Base-by-base conservation (phyloP, 306 rosid genomes). In the Cotoneaster glaucophyllus region DNA sequence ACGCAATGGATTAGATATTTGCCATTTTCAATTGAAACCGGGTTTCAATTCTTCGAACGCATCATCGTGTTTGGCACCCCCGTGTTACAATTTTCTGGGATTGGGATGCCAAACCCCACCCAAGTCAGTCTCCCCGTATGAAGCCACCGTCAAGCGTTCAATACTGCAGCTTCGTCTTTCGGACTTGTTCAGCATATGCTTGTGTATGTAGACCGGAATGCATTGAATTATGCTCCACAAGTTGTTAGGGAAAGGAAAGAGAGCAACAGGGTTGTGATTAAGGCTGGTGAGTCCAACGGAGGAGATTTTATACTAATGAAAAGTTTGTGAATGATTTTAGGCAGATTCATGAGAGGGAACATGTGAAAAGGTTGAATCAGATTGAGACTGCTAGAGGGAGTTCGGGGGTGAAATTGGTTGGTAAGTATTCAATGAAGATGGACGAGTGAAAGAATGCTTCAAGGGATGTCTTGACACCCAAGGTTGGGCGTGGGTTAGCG, bases 51-150 rank as follows among this genome's bases (percentile, higher is more conserved):
- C 69, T 44, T 52, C 70, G n/a, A 78, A 43, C 43, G 67, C 76
- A 53, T 79, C 71, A 21, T 65, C 4, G 17, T 73, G 78, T 50
- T 71, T 39, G 64, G 19, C 66, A 52, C 72, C 83, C 12, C 21
- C 79, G 81, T 67, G 97, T 93, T 19, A 96, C 90, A 32, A 78
- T 93, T 70, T 90, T 93, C 80, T 91, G 96, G 98, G 98, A 93
- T 75, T 72, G 91, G 79, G 90, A 93, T 59, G 90, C 88, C 82
- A 91, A 85, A 78, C 34, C 34, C 96, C 94, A 54, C 97, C 98
- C 10, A 91, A 85, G 41, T 70, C 93, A 45, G 78, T 90, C 76
- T 82, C 88, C 21, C 89, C 91, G 34, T 89, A 84, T 59, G 87
- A 90, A 64, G 96, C 90, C 37, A 91, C 96, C 75, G 69, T 70